phyloP scores from a whole-genome alignment of 257 asterid species.

The Primulina eburnea region DNA sequence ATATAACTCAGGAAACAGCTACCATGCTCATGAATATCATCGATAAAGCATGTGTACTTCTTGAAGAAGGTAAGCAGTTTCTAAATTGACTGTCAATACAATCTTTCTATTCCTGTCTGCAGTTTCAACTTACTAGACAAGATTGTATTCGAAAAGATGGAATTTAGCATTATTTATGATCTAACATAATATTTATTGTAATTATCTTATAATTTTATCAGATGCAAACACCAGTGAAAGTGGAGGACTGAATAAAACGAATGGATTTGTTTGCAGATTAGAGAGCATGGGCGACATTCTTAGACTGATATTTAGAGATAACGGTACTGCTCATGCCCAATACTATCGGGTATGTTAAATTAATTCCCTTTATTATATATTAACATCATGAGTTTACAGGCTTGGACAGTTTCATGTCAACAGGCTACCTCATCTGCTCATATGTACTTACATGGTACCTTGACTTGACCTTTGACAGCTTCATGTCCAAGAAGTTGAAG shows the following conservation, averaged over 20 bases:
- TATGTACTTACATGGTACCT: constrained; percentile 28
- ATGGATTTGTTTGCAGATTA: constrained; percentile 58
- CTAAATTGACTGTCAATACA: constrained; percentile 24
- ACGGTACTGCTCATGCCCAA: constrained; percentile 64
- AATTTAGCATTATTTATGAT: background rate
- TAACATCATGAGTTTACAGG: background rate
- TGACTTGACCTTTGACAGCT: constrained; percentile 50
- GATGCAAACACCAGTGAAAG: constrained; percentile 50
- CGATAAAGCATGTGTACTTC: constrained; percentile 75
- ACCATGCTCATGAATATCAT: constrained; percentile 65
- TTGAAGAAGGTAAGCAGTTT: constrained; percentile 78
- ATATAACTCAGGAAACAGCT: constrained; percentile 68
- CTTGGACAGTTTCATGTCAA: constrained; percentile 2
- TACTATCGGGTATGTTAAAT: constrained; percentile 73
- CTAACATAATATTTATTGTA: background rate
- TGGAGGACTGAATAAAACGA: constrained; percentile 60
- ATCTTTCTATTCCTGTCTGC: constrained; percentile 19
- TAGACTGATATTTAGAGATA: constrained; percentile 63
- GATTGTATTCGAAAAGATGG: constrained; percentile 10
- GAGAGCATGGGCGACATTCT: constrained; percentile 86
- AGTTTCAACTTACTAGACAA: constrained; percentile 16
- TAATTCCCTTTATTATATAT: constrained; percentile 17
- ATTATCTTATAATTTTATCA: constrained; percentile 30
- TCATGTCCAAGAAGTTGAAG: constrained; percentile 83
- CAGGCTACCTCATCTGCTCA: constrained; percentile 18